A percentile compares a stretch with the other conserved stretches of the same genome.
phyloP scores from a whole-genome alignment of 257 asterid genomes.

The Primulina tabacum region DNA sequence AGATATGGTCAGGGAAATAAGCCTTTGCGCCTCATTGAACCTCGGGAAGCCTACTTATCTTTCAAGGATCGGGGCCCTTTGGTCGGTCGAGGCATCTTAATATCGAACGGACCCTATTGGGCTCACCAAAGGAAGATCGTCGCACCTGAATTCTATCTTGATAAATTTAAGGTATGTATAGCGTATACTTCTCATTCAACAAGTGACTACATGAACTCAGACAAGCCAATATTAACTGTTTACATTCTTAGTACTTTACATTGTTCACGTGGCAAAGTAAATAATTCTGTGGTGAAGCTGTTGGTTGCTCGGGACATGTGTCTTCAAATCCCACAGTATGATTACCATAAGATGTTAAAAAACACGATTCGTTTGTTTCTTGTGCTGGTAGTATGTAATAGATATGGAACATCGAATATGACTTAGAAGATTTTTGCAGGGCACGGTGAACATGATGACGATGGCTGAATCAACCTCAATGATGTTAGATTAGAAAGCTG shows the following conservation, averaged over 20 bases:
- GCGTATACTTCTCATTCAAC: not conserved
- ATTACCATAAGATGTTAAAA: not conserved
- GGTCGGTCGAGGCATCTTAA: constrained; percentile 65
- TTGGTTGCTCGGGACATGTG: too few species aligned
- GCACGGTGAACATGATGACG: constrained; percentile 41
- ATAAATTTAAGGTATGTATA: constrained; percentile 55
- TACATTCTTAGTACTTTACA: not conserved
- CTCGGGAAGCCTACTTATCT: constrained; percentile 66
- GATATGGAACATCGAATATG: not conserved
- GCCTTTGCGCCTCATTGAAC: constrained; percentile 42
- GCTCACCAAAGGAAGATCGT: constrained; percentile 60
- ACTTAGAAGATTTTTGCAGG: constrained; percentile 28
- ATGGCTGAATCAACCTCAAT: constrained; percentile 53
- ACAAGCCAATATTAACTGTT: not conserved
- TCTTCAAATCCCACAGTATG: not conserved
- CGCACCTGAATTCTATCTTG: constrained; percentile 67
- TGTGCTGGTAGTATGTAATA: not conserved
- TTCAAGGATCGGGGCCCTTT: constrained; percentile 61
- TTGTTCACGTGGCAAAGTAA: too few species aligned
- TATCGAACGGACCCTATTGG: constrained; percentile 69
- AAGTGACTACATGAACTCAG: not conserved
- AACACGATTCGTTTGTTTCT: not conserved
- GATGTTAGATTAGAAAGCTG: constrained; percentile 47
- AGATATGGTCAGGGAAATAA: constrained; percentile 50
- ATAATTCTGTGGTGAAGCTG: too few species aligned